These are phyloP conservation scores for Teunomyces atbi DNA, from an alignment of 805 yeast genomes.

Conservation along the genomic window DNA sequence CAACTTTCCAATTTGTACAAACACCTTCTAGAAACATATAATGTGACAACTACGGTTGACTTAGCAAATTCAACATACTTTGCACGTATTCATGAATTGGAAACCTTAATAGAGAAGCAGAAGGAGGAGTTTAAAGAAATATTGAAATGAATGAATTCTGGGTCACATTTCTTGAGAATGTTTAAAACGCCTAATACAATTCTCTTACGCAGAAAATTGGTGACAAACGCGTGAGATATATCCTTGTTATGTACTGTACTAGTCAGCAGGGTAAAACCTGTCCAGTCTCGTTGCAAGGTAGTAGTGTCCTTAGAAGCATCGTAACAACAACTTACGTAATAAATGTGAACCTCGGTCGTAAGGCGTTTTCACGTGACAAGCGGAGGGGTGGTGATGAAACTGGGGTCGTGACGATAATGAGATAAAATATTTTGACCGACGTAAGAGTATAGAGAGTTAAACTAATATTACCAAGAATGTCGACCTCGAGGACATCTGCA, in stretches of 20 bases:
- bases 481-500: neutral
- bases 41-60: slow-evolving; percentile 31
- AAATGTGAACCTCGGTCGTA: neutral
- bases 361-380: slow-evolving; percentile 2
- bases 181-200: neutral
- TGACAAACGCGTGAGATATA: too few relatives aligned
- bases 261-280: too few relatives aligned
- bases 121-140: slow-evolving; percentile 23
- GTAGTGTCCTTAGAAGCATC: neutral
- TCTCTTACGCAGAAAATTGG: too few relatives aligned
- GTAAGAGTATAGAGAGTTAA: neutral
- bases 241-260: too few relatives aligned
- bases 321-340: neutral
- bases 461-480: neutral
- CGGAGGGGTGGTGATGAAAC: neutral
- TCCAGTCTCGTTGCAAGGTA: neutral
- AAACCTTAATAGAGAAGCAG: slow-evolving; percentile 19
- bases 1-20: slow-evolving; percentile 25
- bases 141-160: slow-evolving; percentile 3
- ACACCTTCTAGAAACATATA: slow-evolving; percentile 23
- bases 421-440: neutral
- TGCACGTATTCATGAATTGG: slow-evolving; percentile 31
- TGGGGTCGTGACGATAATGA: slow-evolving; percentile 4
- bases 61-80: slow-evolving; percentile 38
- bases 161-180: neutral